Evolutionary conservation across 768 basidiomycete genomes (phyloP).

Genomic region (Lepiota brunneoincarnata): DNA sequence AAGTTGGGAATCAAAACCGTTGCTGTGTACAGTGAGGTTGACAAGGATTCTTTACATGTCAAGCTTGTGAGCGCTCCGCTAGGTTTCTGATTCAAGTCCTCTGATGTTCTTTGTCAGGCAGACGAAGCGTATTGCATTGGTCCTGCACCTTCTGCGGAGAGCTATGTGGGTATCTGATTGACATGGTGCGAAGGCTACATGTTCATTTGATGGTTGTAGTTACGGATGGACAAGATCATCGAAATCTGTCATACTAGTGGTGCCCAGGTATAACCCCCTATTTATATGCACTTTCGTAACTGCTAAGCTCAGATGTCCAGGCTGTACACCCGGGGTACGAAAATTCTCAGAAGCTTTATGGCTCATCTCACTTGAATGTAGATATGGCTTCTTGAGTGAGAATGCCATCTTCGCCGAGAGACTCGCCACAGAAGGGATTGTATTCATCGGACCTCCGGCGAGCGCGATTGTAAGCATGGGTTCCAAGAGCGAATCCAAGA

Average conservation of each 20-base stretch:
- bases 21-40: constrained; percentile 89
- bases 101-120: constrained; percentile 36
- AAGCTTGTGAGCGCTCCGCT: constrained; percentile 49
- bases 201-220: constrained; percentile 36
- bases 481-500: constrained; percentile 95
- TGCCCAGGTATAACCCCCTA: constrained; percentile 63
- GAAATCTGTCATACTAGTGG: constrained; percentile 78
- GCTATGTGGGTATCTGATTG: constrained; percentile 63
- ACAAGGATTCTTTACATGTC: constrained; percentile 80
- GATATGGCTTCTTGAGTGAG: constrained; percentile 91
- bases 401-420: constrained; percentile 78
- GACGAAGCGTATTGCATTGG: constrained; percentile 94
- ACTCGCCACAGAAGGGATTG: constrained; percentile 75
- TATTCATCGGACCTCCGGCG: constrained; percentile 89
- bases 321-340: constrained; percentile 89
- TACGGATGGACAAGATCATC: constrained; percentile 86
- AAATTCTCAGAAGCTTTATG: background rate
- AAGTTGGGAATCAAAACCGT: constrained; percentile 90
- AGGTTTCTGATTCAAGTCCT: background rate
- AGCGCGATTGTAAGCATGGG: constrained; percentile 93
- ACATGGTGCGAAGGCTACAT: background rate
- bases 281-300: background rate
- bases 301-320: constrained; percentile 31
- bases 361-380: constrained; percentile 21
- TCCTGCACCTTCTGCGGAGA: constrained; percentile 84